phyloP scores from a whole-genome alignment of 352 stramenopile genomes.

The Phytophthora boehmeriae region DNA sequence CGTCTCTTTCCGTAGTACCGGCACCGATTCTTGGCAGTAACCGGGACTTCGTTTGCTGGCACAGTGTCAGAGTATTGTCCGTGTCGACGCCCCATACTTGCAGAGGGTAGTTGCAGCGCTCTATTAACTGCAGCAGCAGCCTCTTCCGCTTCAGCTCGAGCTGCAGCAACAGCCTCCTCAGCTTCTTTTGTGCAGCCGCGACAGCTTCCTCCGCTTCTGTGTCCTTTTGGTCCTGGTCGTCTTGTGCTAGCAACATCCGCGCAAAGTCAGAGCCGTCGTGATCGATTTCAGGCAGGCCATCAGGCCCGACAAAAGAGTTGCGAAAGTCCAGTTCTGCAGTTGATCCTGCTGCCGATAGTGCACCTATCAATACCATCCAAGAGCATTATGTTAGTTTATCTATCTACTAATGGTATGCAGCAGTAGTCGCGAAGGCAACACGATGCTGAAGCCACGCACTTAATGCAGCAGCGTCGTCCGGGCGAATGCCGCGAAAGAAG shows the following conservation, averaged over 20 bases:
- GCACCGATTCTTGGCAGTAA: slow-evolving; percentile 53
- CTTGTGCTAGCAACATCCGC: slow-evolving; percentile 73
- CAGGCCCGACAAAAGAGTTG: slow-evolving; percentile 62
- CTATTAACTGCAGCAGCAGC: slow-evolving; percentile 19
- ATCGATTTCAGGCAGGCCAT: slow-evolving; percentile 70
- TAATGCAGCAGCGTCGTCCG: slow-evolving; percentile 58
- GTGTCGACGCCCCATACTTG: slow-evolving; percentile 11
- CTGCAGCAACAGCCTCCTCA: slow-evolving; percentile 20
- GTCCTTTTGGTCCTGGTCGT: slow-evolving; percentile 53
- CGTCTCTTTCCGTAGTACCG: slow-evolving; percentile 80
- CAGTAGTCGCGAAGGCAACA: neutral
- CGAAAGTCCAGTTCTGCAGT: slow-evolving; percentile 77
- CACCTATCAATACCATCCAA: slow-evolving; percentile 34
- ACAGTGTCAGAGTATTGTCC: slow-evolving; percentile 12
- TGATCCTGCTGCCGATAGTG: slow-evolving; percentile 51
- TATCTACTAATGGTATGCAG: no score
- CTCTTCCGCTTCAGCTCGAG: slow-evolving; percentile 28
- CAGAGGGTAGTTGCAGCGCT: slow-evolving; percentile 31
- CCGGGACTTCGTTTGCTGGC: slow-evolving; percentile 18
- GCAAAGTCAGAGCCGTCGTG: slow-evolving; percentile 72
- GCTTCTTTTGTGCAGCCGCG: slow-evolving; percentile 3
- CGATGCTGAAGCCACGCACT: slow-evolving; percentile 29
- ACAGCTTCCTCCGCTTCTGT: slow-evolving; percentile 20
- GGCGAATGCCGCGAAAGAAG: slow-evolving; percentile 72
- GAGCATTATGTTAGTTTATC: neutral